Evolutionary conservation across 768 basidiomycete species (phyloP).

Genomic region (Dioszegia hungarica): DNA sequence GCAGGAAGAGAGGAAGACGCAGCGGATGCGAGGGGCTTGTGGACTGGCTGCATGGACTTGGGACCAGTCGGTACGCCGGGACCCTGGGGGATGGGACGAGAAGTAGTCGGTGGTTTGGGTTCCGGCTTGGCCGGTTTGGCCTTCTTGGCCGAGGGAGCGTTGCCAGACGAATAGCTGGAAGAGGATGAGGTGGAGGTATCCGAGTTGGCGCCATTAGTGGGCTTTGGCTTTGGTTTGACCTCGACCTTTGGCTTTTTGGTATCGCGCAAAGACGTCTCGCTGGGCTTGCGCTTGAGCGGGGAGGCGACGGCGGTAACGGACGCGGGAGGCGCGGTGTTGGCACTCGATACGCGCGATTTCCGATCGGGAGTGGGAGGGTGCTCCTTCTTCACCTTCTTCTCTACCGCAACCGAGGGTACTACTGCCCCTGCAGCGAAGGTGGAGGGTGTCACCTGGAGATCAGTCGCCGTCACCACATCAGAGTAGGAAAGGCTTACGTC

Average conservation of each 20-base stretch:
- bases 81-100: not conserved
- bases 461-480: not conserved
- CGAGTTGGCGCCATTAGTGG: not conserved
- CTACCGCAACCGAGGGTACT: not conserved
- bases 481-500: conserved; percentile 55
- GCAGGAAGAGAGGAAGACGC: not conserved
- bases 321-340: not conserved
- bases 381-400: conserved; percentile 17
- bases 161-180: not conserved
- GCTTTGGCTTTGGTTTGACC: not conserved
- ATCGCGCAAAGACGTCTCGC: not conserved
- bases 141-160: not conserved
- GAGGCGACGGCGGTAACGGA: not conserved
- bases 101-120: not conserved
- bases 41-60: too few species aligned
- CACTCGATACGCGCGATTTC: not conserved
- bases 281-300: not conserved
- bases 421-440: conserved; percentile 18
- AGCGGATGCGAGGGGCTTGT: too few species aligned
- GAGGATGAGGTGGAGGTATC: conserved; percentile 2
- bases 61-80: not conserved
- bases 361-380: not conserved
- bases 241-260: conserved; percentile 1
- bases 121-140: not conserved
- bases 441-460: conserved; percentile 15